These are phyloP conservation scores for Dothidotthia symphoricarpi DNA, from an alignment of 2,329 filamentous ascomycete genomes.

Conservation along the genomic window DNA sequence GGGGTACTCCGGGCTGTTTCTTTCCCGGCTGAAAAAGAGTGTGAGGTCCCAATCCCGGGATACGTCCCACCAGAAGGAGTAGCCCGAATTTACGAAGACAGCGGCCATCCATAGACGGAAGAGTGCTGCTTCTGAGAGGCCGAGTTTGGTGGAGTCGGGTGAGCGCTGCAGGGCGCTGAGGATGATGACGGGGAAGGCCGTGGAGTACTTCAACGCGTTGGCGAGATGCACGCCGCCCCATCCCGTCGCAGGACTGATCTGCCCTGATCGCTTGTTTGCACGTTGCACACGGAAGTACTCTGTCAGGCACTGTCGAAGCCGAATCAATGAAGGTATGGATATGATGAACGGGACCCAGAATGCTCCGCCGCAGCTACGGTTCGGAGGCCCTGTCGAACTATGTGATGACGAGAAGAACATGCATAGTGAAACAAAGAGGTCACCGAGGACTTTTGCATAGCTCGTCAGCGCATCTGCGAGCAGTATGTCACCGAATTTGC, in stretches of 20 bases:
- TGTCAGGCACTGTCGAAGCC: slow-evolving; percentile 85
- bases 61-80: slow-evolving; percentile 99
- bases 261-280: slow-evolving; percentile 44
- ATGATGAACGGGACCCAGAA: slow-evolving; percentile 83
- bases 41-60: slow-evolving; percentile 95
- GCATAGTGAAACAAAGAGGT: slow-evolving; percentile 84
- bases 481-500: slow-evolving; percentile 91
- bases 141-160: slow-evolving; percentile 52
- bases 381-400: slow-evolving; percentile 75
- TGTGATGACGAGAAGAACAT: slow-evolving; percentile 77
- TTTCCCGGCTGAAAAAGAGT: slow-evolving; percentile 65
- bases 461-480: slow-evolving; percentile 92
- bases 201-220: slow-evolving; percentile 94
- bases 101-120: slow-evolving; percentile 63
- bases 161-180: slow-evolving; percentile 72
- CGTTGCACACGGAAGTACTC: slow-evolving; percentile 75
- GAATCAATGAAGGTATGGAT: slow-evolving; percentile 77
- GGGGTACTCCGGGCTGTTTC: slow-evolving; percentile 64
- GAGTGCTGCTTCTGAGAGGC: slow-evolving; percentile 56
- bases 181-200: slow-evolving; percentile 86
- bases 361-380: slow-evolving; percentile 76
- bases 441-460: slow-evolving; percentile 88
- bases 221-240: slow-evolving; percentile 86
- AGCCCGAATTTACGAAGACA: slow-evolving; percentile 79
- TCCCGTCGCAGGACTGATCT: slow-evolving; percentile 50